These are phyloP conservation scores for Mitragyna speciosa DNA, from an alignment of 257 asterid genomes.

Conservation along the genomic window DNA sequence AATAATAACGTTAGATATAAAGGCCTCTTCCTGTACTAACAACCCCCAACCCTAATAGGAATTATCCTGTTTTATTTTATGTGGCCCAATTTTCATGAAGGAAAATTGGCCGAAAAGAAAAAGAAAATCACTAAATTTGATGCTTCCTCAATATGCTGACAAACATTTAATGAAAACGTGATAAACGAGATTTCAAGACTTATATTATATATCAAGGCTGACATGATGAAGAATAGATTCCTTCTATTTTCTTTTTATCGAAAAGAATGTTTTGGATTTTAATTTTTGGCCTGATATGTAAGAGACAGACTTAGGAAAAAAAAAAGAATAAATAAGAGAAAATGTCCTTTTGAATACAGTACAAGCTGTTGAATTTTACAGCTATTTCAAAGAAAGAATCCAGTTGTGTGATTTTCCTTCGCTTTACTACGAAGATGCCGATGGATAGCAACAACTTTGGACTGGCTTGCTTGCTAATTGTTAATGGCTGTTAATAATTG, in stretches of 20 bases:
- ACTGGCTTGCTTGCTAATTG: background rate
- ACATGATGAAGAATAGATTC: background rate
- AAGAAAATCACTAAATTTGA: background rate
- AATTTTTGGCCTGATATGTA: background rate
- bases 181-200: background rate
- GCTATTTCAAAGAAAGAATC: background rate
- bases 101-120: background rate
- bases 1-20: too few relatives aligned
- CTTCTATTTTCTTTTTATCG: background rate
- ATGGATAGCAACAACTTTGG: slow-evolving; percentile 4
- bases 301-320: background rate
- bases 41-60: too few relatives aligned
- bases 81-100: background rate
- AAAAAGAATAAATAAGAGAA: background rate
- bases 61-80: background rate
- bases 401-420: background rate
- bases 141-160: slow-evolving; percentile 1
- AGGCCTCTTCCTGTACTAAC: too few relatives aligned
- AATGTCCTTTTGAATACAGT: background rate
- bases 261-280: background rate
- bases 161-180: background rate
- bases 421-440: slow-evolving; percentile 3
- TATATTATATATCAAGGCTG: background rate
- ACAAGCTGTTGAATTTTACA: background rate
- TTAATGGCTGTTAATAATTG: background rate